phyloP scores from a whole-genome alignment of 2,329 filamentous ascomycete species.

The Beauveria asiatica region DNA sequence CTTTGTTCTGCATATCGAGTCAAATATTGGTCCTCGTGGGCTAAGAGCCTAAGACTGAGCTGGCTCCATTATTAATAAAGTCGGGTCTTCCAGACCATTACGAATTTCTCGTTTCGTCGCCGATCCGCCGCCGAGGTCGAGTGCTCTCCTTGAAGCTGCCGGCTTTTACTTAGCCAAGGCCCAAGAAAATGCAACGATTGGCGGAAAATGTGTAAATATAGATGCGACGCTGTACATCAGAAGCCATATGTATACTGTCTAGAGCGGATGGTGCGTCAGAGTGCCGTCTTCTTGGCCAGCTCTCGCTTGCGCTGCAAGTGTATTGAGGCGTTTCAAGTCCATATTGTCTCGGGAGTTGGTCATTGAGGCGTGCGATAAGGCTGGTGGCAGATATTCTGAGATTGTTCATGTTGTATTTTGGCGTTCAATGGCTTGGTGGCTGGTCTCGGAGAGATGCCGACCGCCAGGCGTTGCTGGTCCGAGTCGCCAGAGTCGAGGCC shows the following conservation, averaged over 20 bases:
- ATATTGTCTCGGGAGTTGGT: background rate
- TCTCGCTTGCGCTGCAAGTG: background rate
- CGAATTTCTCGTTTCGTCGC: constrained; percentile 8
- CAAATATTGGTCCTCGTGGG: background rate
- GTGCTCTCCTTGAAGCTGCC: background rate
- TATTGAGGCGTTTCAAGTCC: background rate
- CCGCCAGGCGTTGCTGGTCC: background rate
- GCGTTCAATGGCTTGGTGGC: background rate
- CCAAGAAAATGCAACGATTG: no score
- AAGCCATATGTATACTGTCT: background rate
- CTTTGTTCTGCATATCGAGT: background rate
- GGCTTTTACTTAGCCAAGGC: no score
- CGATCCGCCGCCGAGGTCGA: background rate
- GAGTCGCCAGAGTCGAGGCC: constrained; percentile 3
- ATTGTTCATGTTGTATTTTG: background rate
- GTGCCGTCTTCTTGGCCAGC: background rate
- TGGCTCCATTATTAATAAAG: background rate
- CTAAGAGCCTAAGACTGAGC: background rate
- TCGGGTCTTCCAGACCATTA: background rate
- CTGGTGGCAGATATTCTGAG: background rate
- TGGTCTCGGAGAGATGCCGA: constrained; percentile 8
- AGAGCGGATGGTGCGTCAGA: background rate
- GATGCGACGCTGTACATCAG: background rate
- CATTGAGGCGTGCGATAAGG: background rate
- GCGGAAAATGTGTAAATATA: no score